Percentiles rank a stretch among this genome's conserved stretches.
Evolutionary conservation across 2,329 filamentous ascomycete species (phyloP).

Genomic region (Alternaria sp.): DNA sequence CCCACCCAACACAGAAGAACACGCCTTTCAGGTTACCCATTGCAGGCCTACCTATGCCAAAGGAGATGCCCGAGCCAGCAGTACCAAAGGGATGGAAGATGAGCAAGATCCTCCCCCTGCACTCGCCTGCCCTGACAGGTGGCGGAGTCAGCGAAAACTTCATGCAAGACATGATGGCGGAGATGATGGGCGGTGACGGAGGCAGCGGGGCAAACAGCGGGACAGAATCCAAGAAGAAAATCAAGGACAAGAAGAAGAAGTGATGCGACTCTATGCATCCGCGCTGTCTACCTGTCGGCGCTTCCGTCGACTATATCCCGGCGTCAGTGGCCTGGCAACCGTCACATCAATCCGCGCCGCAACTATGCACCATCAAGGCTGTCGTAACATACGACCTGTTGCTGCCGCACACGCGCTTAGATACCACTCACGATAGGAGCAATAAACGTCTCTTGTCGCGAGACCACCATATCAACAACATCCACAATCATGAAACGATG

Average conservation of each 20-base stretch:
- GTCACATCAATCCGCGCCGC: constrained; percentile 6
- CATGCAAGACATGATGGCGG: constrained; percentile 95
- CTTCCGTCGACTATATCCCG: not conserved
- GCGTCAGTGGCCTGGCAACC: not conserved
- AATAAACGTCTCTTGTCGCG: not conserved
- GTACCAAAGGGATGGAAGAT: constrained; percentile 91
- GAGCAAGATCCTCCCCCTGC: constrained; percentile 80
- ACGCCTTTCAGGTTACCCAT: constrained; percentile 77
- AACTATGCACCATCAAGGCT: not conserved
- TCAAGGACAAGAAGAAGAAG: constrained; percentile 52
- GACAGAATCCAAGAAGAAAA: constrained; percentile 43
- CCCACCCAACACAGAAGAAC: constrained; percentile 78
- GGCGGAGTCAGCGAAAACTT: constrained; percentile 95
- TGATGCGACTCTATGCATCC: constrained; percentile 20
- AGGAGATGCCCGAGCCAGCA: constrained; percentile 72
- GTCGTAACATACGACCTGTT: constrained; percentile 1
- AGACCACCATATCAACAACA: constrained; percentile 1
- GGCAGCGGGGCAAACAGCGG: constrained; percentile 35
- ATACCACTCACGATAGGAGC: not conserved
- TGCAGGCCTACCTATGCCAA: constrained; percentile 73
- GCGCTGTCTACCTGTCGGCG: not conserved
- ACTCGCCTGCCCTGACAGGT: constrained; percentile 88
- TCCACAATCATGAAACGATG: constrained; percentile 5
- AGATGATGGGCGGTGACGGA: constrained; percentile 70
- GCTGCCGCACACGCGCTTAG: constrained; percentile 7